Evolutionary conservation across 2,329 filamentous ascomycete species (phyloP), one percentile per base, ranked within the genome.

Genomic region (Hypoxylon sp.): DNA sequence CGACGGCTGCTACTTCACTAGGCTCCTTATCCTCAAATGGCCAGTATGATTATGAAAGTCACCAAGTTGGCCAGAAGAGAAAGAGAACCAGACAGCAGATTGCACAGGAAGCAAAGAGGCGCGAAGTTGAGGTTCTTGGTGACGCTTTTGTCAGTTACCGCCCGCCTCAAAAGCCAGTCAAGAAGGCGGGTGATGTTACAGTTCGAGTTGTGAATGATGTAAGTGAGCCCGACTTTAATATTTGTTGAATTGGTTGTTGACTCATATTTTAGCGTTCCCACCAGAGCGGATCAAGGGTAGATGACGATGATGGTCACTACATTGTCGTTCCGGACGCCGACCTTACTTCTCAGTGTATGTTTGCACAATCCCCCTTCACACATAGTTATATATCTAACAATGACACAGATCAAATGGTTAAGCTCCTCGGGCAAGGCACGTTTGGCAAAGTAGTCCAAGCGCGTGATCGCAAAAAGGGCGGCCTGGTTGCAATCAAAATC

Each of bases 391-490:
- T 19, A 48, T 50, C 73, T 77, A 69, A 78, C 62, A 24, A 6
- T 17, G 55, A 2, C 2, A 27, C 73, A 97, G 94, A 98, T 80
- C 90, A 92, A 82, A 95, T 99, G 74, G 86, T 92, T 68, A 94
- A 93, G 74, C 86, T 98, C 29, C 90, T 99, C 11, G 96, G 96
- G 21, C 96, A 99, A 82, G 96, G 96, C 70, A 99, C 96, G 0
- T 99, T 99, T 78, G 96, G 96, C 77, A 99, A 99, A 80, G 96
- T 99, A 15, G 96, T 99, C 17, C 92, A 98, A 80, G 96, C 96
- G 57, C 91, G 89, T 74, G 96, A 99, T 78, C 89, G 89, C 67
- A 88, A 88, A 75, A 90, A 90, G 70, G 91, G 91, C 73, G 93
- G 94, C 78, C 79, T 86, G 4, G 97, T 97, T 42, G 96, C 96